These are phyloP conservation scores for Guyanaporus albipodus DNA, from an alignment of 768 basidiomycete genomes.

Conservation along the genomic window DNA sequence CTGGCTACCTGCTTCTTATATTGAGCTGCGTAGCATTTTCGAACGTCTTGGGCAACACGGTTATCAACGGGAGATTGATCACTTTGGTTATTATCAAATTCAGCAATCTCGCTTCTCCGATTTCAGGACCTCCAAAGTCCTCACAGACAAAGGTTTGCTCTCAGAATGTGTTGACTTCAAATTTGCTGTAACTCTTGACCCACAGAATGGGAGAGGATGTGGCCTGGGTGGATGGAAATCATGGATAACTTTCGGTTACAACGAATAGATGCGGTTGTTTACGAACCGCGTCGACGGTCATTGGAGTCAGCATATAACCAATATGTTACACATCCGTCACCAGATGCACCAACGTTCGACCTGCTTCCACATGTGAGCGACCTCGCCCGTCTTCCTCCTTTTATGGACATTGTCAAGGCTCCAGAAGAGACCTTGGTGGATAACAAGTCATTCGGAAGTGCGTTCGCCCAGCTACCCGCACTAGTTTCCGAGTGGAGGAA, in stretches of 20 bases:
- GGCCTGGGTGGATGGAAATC: slow-evolving; percentile 1
- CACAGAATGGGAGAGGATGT: slow-evolving; percentile 12
- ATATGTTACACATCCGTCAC: slow-evolving; percentile 7
- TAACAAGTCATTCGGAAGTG: slow-evolving; percentile 3
- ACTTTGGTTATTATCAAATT: not conserved
- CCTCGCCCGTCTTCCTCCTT: slow-evolving; percentile 9
- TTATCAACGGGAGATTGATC: not conserved
- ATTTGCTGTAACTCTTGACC: not conserved
- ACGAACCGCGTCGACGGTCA: slow-evolving; percentile 4
- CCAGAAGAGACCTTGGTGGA: not conserved
- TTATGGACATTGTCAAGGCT: slow-evolving; percentile 7
- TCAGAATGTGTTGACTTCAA: not conserved
- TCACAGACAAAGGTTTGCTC: slow-evolving; percentile 8
- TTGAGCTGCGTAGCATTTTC: slow-evolving; percentile 7
- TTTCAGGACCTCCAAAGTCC: slow-evolving; percentile 3
- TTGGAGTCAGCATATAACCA: slow-evolving; percentile 6
- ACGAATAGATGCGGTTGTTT: slow-evolving; percentile 3
- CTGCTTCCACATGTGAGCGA: slow-evolving; percentile 17
- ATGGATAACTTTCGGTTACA: slow-evolving; percentile 2
- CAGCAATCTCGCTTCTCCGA: not conserved
- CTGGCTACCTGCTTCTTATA: not conserved
- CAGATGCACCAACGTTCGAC: not conserved
- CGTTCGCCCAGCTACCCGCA: slow-evolving; percentile 11
- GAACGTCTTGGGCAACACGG: slow-evolving; percentile 4
- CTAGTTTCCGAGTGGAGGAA: slow-evolving; percentile 9